Evolutionary conservation across 176 grass and related monocot genomes (phyloP).

Genomic region (Pontederia crassipes): DNA sequence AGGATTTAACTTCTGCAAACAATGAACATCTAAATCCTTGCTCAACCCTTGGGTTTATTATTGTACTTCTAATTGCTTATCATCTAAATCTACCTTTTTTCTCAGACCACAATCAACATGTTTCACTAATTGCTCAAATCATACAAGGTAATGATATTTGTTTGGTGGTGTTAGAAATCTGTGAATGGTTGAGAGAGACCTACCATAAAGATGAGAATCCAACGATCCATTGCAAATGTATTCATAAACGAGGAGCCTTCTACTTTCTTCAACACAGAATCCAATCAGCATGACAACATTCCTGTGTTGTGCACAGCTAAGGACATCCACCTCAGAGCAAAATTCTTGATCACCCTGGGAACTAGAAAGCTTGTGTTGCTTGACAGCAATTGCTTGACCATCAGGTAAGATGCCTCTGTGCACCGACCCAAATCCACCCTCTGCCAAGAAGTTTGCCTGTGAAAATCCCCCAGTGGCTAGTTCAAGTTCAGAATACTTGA

Average conservation of each 20-base stretch:
- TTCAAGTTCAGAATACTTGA: slow-evolving; percentile 80
- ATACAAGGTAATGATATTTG: too few species aligned
- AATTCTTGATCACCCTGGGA: slow-evolving; percentile 88
- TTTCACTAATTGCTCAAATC: too few species aligned
- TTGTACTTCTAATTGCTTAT: too few species aligned
- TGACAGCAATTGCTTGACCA: slow-evolving; percentile 89
- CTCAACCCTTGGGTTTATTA: too few species aligned
- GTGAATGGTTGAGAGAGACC: background rate
- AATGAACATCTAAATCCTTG: too few species aligned
- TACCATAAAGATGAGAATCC: slow-evolving; percentile 97
- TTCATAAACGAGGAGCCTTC: slow-evolving; percentile 84
- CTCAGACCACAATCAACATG: too few species aligned
- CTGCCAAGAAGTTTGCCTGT: slow-evolving; percentile 88
- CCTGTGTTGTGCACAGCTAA: slow-evolving; percentile 94
- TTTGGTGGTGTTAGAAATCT: too few species aligned
- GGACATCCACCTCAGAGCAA: slow-evolving; percentile 92
- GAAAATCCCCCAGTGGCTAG: slow-evolving; percentile 84
- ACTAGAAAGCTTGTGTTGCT: slow-evolving; percentile 92
- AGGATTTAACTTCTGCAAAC: too few species aligned
- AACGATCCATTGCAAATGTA: slow-evolving; percentile 95
- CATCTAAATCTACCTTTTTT: too few species aligned
- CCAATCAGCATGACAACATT: slow-evolving; percentile 98
- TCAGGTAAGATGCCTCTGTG: slow-evolving; percentile 77
- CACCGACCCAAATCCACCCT: slow-evolving; percentile 95
- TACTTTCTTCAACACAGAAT: slow-evolving; percentile 91